Base-by-base conservation (phyloP, 805 yeast genomes). In the Kregervanrija fluxuum region DNA sequence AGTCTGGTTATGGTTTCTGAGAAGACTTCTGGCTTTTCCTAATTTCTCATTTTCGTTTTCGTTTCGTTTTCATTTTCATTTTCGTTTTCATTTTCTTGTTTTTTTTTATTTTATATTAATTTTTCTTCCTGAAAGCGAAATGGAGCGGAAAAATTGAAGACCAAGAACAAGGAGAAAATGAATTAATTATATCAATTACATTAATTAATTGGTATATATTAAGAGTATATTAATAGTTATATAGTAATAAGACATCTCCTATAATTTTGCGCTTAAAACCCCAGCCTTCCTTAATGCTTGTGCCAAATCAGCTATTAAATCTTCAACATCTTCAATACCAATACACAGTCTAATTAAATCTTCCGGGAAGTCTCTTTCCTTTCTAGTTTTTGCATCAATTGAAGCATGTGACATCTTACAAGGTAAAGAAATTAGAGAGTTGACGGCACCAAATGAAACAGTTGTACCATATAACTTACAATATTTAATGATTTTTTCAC, bases 361-460 rank as follows among this genome's bases (percentile, higher is more conserved):
- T 64, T 90, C 97, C 2, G 96, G 96, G 67, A 90, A 80, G 38
- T 81, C 88, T 62, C 98, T 79, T 62, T 85, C 95, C 40, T 80
- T 81, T 64, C 97, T 79, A 3, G 87, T 81, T 58, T 85, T 79
- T 22, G 89, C 83, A 54, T 89, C 96, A 50, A 90, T 90, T 3
- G 96, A 83, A n/a, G 97, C 97, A 60, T 90, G 98, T 6, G 96
- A 86, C 97, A 90, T 90, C 64, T 78, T 77, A 64, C 97, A 87
- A 12, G 98, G 98, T 81, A 90, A 77, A 35, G 96, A 87, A 46
- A 90, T 87, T 59, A 90, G 73, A 13, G 95, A 85, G 69, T 88
- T 87, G 48, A 91, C 96, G 62, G 95, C 85, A 16, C 98, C 98
- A 66, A 90, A 90, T 10, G 95, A 85, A 8, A 90, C 97, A 6